Base-by-base conservation (phyloP, 352 stramenopile genomes). In the Globisporangium splendens region DNA sequence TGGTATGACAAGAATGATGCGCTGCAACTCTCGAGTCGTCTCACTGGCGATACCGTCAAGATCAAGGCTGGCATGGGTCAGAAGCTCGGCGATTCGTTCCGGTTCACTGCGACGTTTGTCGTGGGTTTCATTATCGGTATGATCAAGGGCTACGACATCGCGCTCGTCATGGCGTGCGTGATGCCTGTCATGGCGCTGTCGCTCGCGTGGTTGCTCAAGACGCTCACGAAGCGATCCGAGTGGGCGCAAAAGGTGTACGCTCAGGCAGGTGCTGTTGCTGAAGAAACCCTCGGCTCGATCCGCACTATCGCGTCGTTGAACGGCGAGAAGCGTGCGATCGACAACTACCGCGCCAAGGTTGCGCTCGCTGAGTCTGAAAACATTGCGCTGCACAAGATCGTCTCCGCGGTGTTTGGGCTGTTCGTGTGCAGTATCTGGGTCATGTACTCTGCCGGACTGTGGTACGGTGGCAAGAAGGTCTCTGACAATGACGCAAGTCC, bases 381-480 rank as follows among this genome's bases (percentile, higher is more conserved):
- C 12, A 69, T 83, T 38, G 43, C 53, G 22, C 61, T 75, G 18
- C 57, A 66, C 57, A 76, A 72, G 51, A 63, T 75, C 55, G 57
- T 59, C 2, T 55, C 66, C 0, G 50, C 50, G 1, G 62, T 82
- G 4, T 66, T 77, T 39, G 46, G 59, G 17, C 41, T 77, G 35
- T 74, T 86, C 56, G n/a, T 80, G 20, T 68, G 43, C 1, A 79
- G 62, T 54, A 65, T 83, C n/a, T n/a, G n/a, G n/a, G n/a, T n/a
- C n/a, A n/a, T n/a, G n/a, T n/a, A n/a, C n/a, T n/a, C n/a, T n/a
- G 54, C 68, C 20, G 77, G 73, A 43, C 50, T 87, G 1, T 87
- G 77, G 77, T 87, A 87, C 56, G 77, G 77, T n/a, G 72, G 73
- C 12, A 64, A 66, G 44, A 70, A 76, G 48, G 72, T 80, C 41